Percentiles rank a stretch among this genome's conserved stretches.
phyloP scores from a whole-genome alignment of 2,329 filamentous ascomycete genomes.

The Fusarium dlaminii region DNA sequence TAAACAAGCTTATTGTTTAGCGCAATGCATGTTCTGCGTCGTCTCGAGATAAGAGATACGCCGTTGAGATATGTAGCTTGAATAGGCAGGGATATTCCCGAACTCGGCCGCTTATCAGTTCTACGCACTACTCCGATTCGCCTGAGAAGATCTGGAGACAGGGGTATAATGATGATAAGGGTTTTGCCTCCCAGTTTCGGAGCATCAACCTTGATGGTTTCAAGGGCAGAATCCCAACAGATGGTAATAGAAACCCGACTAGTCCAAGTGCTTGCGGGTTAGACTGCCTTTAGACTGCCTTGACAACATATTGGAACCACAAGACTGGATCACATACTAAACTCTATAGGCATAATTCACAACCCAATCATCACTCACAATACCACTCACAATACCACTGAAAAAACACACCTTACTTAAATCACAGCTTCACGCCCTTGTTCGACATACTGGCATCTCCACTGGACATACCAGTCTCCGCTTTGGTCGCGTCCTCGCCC shows the following conservation, averaged over 20 bases:
- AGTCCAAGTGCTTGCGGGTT: background rate
- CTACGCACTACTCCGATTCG: background rate
- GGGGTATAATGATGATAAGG: background rate
- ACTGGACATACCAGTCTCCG: background rate
- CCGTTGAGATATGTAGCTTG: background rate
- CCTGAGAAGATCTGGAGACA: fast-evolving
- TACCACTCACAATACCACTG: background rate
- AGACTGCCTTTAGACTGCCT: background rate
- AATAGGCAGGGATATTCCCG: background rate
- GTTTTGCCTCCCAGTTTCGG: background rate
- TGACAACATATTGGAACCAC: background rate
- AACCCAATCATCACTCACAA: background rate
- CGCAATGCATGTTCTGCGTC: background rate
- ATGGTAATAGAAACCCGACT: background rate
- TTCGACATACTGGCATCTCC: background rate
- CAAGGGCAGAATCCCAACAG: background rate
- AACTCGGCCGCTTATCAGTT: background rate
- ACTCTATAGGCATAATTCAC: background rate
- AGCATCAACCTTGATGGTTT: background rate
- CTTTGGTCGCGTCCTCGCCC: background rate
- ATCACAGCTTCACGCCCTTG: background rate
- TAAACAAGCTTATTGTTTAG: background rate
- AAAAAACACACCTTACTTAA: too few species aligned
- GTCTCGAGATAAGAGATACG: background rate
- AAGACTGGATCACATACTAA: background rate